Base-by-base conservation (phyloP, 306 rosid genomes). In the Sphenostylis stenocarpa region DNA sequence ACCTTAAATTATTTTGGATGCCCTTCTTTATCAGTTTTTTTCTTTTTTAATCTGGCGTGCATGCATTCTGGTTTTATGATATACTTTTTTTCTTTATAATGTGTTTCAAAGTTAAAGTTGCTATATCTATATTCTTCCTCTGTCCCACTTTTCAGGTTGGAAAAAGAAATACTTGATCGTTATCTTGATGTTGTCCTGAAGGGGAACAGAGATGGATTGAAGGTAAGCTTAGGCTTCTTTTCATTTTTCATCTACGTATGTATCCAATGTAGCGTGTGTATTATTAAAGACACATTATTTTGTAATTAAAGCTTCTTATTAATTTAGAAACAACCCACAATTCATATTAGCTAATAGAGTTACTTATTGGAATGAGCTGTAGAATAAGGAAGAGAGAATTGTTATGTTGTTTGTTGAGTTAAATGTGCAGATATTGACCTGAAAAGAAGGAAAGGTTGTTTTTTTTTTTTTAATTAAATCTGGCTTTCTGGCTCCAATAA, bases 191-290 rank as follows among this genome's bases (percentile, higher is more conserved):
- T 85, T 62, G 99, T 95, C 71, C 81, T 95, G 84, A 95, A 91
- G 89, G 98, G 99, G 24, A 92, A 95, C 90, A 88, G 73, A 82
- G 99, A 92, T 82, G 98, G 99, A 19, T 80, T 95, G 82, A 95
- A 92, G 99, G 99, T 96, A 83, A 72, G 31, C 58, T 80, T 48
- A 8, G 21, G 17, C 56, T 66, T 29, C 24, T 62, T 41, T 53
- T 69, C 55, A 31, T 61, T 47, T 56, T 68, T 34, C 58, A 62
- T 69, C 17, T 78, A 66, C 44, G 38, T 57, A 26, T 57, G 19
- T 62, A 56, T 74, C 57, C 67, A 31, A 5, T 19, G 4, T 55
- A 28, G 60, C 36, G 4, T 20, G 1, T 53, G 43, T 65, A 45
- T 75, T 33, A 23, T 23, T 70, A 41, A 52, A 28, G 62, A 34